phyloP scores from a whole-genome alignment of 129 eudicot species.

The Sambucus nigra region DNA sequence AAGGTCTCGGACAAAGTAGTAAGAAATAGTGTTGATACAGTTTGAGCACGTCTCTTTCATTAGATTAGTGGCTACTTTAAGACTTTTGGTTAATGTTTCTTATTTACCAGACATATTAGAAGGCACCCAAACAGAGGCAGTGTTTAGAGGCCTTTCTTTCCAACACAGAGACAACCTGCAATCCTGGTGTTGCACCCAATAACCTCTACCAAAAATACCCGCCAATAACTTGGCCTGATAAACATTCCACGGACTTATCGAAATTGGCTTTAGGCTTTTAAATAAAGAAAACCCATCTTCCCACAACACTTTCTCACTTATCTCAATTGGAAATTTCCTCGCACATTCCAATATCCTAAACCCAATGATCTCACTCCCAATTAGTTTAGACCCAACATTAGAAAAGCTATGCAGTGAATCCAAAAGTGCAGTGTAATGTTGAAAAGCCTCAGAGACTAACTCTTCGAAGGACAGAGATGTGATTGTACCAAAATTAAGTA shows the following conservation, averaged over 20 bases:
- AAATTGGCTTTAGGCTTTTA: slow-evolving; percentile 8
- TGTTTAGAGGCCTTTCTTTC: slow-evolving; percentile 19
- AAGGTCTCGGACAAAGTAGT: too few relatives aligned
- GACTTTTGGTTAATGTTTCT: too few relatives aligned
- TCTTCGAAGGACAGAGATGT: slow-evolving; percentile 12
- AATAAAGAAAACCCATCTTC: slow-evolving; percentile 2
- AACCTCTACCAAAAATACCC: slow-evolving; percentile 16
- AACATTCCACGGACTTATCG: slow-evolving; percentile 12
- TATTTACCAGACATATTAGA: too few relatives aligned
- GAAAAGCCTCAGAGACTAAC: slow-evolving; percentile 17
- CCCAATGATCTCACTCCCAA: slow-evolving; percentile 13
- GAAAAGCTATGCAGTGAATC: slow-evolving; percentile 10
- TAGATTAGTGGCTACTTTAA: too few relatives aligned
- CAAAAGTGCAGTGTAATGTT: slow-evolving; percentile 16
- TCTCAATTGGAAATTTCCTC: slow-evolving; percentile 15
- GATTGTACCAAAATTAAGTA: slow-evolving; percentile 11
- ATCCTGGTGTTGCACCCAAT: slow-evolving; percentile 22
- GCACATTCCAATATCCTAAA: slow-evolving; percentile 10
- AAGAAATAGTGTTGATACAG: too few relatives aligned
- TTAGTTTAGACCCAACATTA: slow-evolving; percentile 11
- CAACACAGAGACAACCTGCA: slow-evolving; percentile 16
- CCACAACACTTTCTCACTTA: neutral
- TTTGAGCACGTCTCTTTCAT: too few relatives aligned
- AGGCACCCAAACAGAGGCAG: slow-evolving; percentile 22
- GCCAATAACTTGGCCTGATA: slow-evolving; percentile 20